A percentile compares a stretch with the other conserved stretches of the same genome.
Conservation (phyloP, 2,329 filamentous ascomycete species). For the Zymoseptoria brevis region DNA sequence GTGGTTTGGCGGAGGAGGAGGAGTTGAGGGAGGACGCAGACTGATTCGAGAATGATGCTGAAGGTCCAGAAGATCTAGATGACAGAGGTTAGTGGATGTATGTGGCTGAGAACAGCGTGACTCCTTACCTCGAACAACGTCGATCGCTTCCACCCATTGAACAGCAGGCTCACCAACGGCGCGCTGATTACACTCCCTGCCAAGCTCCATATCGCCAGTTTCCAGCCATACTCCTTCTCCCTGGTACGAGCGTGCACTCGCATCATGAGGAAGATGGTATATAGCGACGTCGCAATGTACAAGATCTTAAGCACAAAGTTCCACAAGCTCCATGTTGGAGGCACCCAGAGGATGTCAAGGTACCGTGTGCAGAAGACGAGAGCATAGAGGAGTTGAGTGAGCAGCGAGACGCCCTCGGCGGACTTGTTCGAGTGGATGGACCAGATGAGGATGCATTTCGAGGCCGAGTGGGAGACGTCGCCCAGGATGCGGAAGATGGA, state of each 20-base stretch:
- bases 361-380: slow-evolving; percentile 82
- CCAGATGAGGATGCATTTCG: slow-evolving; percentile 85
- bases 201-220: slow-evolving; percentile 65
- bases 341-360: slow-evolving; percentile 55
- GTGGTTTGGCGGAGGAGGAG: slow-evolving; percentile 89
- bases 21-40: slow-evolving; percentile 84
- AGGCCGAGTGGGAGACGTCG: slow-evolving; percentile 75
- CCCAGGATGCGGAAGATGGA: slow-evolving; percentile 63
- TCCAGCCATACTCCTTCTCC: slow-evolving; percentile 90
- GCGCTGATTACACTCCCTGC: slow-evolving; percentile 58
- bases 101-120: neutral
- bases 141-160: slow-evolving; percentile 37
- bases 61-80: slow-evolving; percentile 73
- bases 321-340: slow-evolving; percentile 44
- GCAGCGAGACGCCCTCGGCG: slow-evolving; percentile 83
- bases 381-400: slow-evolving; percentile 82
- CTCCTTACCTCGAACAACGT: slow-evolving; percentile 25
- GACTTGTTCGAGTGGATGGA: slow-evolving; percentile 82
- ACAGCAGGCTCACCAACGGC: slow-evolving; percentile 65
- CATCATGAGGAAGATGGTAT: slow-evolving; percentile 83
- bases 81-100: neutral
- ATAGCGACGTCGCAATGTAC: slow-evolving; percentile 76
- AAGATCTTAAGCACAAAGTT: slow-evolving; percentile 82
- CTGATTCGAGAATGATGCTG: slow-evolving; percentile 83
- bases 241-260: slow-evolving; percentile 78